Base-by-base conservation (phyloP, 306 rosid species). In the Pterocarpus santalinus region DNA sequence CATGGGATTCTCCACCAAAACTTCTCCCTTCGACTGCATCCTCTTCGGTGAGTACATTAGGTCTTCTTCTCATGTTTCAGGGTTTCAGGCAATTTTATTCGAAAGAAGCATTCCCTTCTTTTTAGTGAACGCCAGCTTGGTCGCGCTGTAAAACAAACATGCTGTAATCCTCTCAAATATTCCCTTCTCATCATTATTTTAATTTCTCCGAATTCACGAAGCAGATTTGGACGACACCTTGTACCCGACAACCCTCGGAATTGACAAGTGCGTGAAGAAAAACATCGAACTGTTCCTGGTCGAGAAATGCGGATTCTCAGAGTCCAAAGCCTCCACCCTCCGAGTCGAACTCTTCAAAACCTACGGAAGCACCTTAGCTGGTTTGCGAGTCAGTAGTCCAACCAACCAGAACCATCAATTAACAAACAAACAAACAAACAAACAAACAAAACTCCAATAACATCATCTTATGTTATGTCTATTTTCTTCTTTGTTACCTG, bases 331-430 rank as follows among this genome's bases (percentile, higher is more conserved):
- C 4, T 71, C 88, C 0, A 69, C 80, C n/a, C 94, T 89, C 22
- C 84, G 98, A 6, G 88, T 85, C 22, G 87, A 95, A 76, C 93
- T 95, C 39, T 95, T 95, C 87, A 95, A 88, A 81, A 90, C 85
- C 43, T 89, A 91, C 83, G 99, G 98, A 79, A 91, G 99, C 88
- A 84, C 99, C 34, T 97, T 95, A 46, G 97, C 97, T 56, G 97
- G 99, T 51, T 89, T 93, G 41, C 86, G 98, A 66, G 98, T 94
- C 77, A 68, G 93, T 88, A 85, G 69, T 38, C 78, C 2, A 65
- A 3, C 33, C 2, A 43, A 38, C 41, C 5, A 38, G 5, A 22
- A 22, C 28, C 41, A 38, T 5, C 5, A 38, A 38, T 38, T 38
- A 38, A 38, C 28, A 22, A 22, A 22, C 28, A 22, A 22, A 22